Percentiles rank a stretch among this genome's conserved stretches.
phyloP scores from a whole-genome alignment of 2,329 filamentous ascomycete genomes.

The Penicillium sclerotigenum region DNA sequence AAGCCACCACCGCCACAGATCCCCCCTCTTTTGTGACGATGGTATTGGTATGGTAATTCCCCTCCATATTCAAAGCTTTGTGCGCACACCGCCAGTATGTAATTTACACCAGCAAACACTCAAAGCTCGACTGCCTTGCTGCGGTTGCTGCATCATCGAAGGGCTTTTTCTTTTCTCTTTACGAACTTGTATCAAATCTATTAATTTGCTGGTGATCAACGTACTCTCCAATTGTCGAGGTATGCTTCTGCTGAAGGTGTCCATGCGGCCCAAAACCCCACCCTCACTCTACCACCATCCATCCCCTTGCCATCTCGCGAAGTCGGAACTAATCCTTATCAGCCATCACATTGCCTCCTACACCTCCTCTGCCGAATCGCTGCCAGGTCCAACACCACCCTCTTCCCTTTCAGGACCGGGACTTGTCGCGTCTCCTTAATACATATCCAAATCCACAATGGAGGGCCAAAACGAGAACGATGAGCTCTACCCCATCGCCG shows the following conservation, averaged over 20 bases:
- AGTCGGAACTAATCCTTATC: conserved; percentile 16
- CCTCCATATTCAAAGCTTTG: not conserved
- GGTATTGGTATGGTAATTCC: conserved; percentile 20
- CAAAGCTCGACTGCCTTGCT: conserved; percentile 6
- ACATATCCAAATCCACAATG: conserved; percentile 60
- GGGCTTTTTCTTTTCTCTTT: conserved; percentile 4
- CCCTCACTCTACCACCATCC: conserved; percentile 26
- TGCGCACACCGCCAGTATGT: conserved; percentile 19
- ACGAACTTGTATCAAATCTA: conserved; percentile 4
- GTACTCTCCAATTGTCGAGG: conserved; percentile 13
- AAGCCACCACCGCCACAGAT: conserved; percentile 35
- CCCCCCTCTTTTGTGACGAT: conserved; percentile 25
- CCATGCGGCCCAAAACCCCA: conserved; percentile 39
- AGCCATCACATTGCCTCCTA: conserved; percentile 3
- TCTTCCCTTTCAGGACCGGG: conserved; percentile 29
- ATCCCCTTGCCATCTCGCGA: conserved; percentile 27
- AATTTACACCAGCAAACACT: conserved; percentile 15
- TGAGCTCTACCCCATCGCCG: conserved; percentile 99
- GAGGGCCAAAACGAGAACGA: conserved; percentile 89
- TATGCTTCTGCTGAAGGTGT: conserved; percentile 29
- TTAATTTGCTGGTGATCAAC: conserved; percentile 16
- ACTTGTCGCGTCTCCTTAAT: conserved; percentile 27
- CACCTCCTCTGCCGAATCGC: conserved; percentile 1
- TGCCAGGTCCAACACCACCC: conserved; percentile 22
- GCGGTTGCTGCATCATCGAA: conserved; percentile 16